phyloP scores from a whole-genome alignment of 495 filamentous ascomycete species.

The Aspergillus sclerotiicarbonarius region DNA sequence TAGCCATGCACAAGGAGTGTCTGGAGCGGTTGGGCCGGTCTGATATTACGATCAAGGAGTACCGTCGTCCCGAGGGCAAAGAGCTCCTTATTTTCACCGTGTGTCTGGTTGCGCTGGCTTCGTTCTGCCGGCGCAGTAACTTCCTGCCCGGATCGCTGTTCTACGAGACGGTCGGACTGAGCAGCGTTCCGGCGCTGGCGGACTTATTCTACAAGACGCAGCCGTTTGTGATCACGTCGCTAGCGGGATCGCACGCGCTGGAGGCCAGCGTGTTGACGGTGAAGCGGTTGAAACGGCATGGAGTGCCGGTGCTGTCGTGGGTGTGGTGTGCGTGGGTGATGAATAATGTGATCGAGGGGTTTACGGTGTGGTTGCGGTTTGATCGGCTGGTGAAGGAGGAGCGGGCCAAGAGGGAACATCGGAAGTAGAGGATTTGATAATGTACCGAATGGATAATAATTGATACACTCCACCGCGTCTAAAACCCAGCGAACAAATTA shows the following conservation, averaged over 20 bases:
- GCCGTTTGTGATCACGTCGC: slow-evolving; percentile 40
- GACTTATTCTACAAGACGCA: slow-evolving; percentile 49
- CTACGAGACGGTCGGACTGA: slow-evolving; percentile 48
- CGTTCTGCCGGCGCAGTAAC: slow-evolving; percentile 46
- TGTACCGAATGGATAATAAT: too few species aligned
- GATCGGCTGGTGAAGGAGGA: slow-evolving; percentile 51
- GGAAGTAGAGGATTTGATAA: slow-evolving; percentile 13
- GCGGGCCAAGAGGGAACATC: slow-evolving; percentile 43
- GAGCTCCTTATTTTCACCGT: slow-evolving; percentile 42
- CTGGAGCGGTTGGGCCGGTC: slow-evolving; percentile 52
- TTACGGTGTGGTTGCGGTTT: slow-evolving; percentile 52
- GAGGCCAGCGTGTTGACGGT: slow-evolving; percentile 53
- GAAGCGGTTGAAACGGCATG: slow-evolving; percentile 53
- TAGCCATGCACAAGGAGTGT: slow-evolving; percentile 65
- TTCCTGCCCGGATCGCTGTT: slow-evolving; percentile 55
- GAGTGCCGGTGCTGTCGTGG: slow-evolving; percentile 46
- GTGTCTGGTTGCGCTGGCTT: slow-evolving; percentile 43
- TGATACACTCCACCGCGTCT: too few species aligned
- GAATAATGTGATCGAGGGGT: slow-evolving; percentile 60
- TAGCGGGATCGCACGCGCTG: slow-evolving; percentile 51
- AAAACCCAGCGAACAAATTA: too few species aligned
- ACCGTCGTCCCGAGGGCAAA: slow-evolving; percentile 40
- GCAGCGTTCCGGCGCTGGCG: slow-evolving; percentile 46
- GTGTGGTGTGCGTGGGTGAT: slow-evolving; percentile 64
- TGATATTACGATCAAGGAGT: slow-evolving; percentile 56